Base-by-base conservation (phyloP, 371 early-diverging fungal species). In the Circinella minor region DNA sequence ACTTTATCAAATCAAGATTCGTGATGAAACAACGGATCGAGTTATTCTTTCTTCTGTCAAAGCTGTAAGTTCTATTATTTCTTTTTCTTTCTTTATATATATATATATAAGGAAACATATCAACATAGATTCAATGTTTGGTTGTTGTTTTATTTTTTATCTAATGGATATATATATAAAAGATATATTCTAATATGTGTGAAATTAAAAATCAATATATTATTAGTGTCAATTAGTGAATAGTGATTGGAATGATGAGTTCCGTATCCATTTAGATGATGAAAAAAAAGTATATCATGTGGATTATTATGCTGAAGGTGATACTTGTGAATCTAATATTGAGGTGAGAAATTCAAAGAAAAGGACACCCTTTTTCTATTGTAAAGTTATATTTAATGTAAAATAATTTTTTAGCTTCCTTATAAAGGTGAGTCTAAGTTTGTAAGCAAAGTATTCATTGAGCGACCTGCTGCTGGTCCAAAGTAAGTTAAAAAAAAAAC, bases 1-100 rank as follows among this genome's bases (percentile, higher is more conserved):
- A 46, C 48, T 75, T 27, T 75, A 75, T 48, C 71, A 75, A 61
- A 61, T 75, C 47, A 75, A 75, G 49, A 66, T 75, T 54, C 60
- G 63, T 37, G 63, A 75, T 18, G 74, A 74, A 64, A 43, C 54
- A 4, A 74, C 70, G 39, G 70, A 67, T 36, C 68, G 49, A 17
- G 51, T 72, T 59, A 48, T 67, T 18, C 61, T 65, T 49, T 68
- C 63, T 27, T 63, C 68, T 47, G 48, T 60, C 5, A 70, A 60
- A 63, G 51, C 61, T 15, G 65, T 65, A 65, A 5, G 54, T 37
- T 27, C 27, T 27, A 34, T 36, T 54, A 14, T 57, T 55, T 66
- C 36, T 43, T 36, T 9, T 11, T 9, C 3, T 43, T 9, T 43
- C n/a, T n/a, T n/a, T n/a, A n/a, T n/a, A n/a, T n/a, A n/a, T n/a